These are phyloP conservation scores for Eucalyptus urophylla DNA, from an alignment of 345 rosid species.

Conservation along the genomic window DNA sequence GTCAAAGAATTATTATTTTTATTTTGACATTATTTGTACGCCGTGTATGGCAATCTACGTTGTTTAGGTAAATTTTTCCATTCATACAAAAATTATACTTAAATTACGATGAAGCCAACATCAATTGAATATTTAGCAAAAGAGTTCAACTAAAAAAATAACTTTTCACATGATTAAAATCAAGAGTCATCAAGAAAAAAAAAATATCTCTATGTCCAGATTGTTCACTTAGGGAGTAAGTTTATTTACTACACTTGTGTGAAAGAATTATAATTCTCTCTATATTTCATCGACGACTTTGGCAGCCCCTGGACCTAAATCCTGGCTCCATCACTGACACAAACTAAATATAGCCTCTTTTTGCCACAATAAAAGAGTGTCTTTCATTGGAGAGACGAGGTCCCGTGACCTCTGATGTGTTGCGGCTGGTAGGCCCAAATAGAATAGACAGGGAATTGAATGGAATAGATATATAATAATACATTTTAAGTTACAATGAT, in stretches of 20 bases:
- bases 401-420: not conserved
- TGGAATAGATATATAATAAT: not conserved
- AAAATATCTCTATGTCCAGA: not conserved
- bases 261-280: not conserved
- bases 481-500: too few species aligned
- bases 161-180: not conserved
- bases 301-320: not conserved
- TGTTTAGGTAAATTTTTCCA: not conserved
- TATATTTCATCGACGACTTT: not conserved
- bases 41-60: not conserved
- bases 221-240: not conserved
- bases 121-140: not conserved
- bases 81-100: not conserved
- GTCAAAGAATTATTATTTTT: not conserved
- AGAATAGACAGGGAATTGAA: not conserved
- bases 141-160: not conserved
- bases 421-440: not conserved
- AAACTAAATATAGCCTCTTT: not conserved
- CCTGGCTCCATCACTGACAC: not conserved
- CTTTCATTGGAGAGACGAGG: not conserved
- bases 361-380: not conserved
- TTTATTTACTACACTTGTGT: not conserved
- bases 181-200: not conserved
- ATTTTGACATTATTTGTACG: not conserved
- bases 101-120: not conserved